Base-by-base conservation (phyloP, 1,139 yeast species). In the Saccharomyces hybrid region DNA sequence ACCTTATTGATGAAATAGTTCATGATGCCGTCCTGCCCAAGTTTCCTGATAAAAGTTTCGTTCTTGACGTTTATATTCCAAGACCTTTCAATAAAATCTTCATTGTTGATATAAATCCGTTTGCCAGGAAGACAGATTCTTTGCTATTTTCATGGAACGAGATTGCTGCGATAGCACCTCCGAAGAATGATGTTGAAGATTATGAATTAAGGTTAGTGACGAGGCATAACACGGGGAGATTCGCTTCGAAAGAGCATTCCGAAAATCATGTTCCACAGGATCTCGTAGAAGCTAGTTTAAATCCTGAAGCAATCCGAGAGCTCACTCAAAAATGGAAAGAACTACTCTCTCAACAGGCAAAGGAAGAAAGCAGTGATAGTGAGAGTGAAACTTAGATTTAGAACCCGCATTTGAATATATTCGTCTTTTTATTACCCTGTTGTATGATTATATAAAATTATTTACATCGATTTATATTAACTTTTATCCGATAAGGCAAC, bases 191-290 rank as follows among this genome's bases (percentile, higher is more conserved):
- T 2, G 75, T 71, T 11, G 64, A 68, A 50, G 72, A 66, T 5
- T 76, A 75, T 34, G 84, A 82, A 50, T 67, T 91, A n/a, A 73
- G 98, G 47, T 69, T 91, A 11, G 84, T 93, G 11, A 77, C 83
- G 2, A 79, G 81, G 61, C 81, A 82, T 47, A 83, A 85, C 56
- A 76, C 86, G 28, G 85, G 88, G 0, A 75, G 93, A 32, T 88
- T 90, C 72, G 85, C 88, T 0, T 73, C 83, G 0, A 87, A 85
- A 61, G 96, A 89, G 54, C 93, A 88, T 66, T 82, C 95, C 2
- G 96, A 91, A 64, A 89, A 85, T 66, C 91, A 87, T 64, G 96
- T 93, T 2, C 99, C 99, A 0, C 76, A 81, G 53, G 99, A 93
- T 63, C 82, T 95, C 31, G 85, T 93, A 4, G 95, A 89, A 67